Conservation (phyloP, 1,284 basidiomycete species). For the Leccinum fuscescens region DNA sequence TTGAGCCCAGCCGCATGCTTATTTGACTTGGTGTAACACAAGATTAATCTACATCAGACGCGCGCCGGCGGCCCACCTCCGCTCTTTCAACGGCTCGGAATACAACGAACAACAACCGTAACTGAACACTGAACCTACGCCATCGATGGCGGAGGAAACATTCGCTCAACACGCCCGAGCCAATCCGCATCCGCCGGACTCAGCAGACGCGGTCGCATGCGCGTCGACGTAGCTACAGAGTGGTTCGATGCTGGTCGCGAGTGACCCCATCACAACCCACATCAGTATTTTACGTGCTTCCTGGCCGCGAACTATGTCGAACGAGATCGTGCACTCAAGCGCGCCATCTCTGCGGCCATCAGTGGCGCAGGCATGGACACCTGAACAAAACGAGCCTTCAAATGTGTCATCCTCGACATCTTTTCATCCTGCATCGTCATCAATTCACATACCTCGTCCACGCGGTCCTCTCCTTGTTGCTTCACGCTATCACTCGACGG, state of each 20-base stretch:
- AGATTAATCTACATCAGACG: conserved; percentile 46
- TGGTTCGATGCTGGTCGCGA: conserved; percentile 32
- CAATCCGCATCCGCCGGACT: conserved; percentile 30
- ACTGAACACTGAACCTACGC: too few relatives aligned
- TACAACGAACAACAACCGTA: too few relatives aligned
- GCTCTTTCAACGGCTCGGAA: too few relatives aligned
- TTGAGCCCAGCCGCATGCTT: conserved; percentile 53
- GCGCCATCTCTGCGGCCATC: conserved; percentile 24
- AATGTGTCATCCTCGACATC: conserved; percentile 6
- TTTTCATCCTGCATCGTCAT: not conserved
- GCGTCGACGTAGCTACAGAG: conserved; percentile 25
- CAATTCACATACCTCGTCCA: conserved; percentile 28
- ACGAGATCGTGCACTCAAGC: conserved; percentile 19
- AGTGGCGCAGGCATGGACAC: conserved; percentile 34
- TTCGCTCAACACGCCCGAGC: too few relatives aligned
- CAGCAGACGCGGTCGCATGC: conserved; percentile 26
- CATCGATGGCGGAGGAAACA: too few relatives aligned
- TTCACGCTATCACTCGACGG: conserved; percentile 12
- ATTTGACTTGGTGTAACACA: conserved; percentile 57
- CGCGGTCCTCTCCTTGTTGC: conserved; percentile 25
- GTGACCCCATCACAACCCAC: conserved; percentile 12
- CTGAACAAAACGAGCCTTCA: conserved; percentile 34
- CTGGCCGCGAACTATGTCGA: conserved; percentile 25
- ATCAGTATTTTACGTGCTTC: conserved; percentile 16
- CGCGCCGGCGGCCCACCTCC: too few relatives aligned